Evolutionary conservation across 306 rosid species (phyloP).

Genomic region (Cucumis sativus): DNA sequence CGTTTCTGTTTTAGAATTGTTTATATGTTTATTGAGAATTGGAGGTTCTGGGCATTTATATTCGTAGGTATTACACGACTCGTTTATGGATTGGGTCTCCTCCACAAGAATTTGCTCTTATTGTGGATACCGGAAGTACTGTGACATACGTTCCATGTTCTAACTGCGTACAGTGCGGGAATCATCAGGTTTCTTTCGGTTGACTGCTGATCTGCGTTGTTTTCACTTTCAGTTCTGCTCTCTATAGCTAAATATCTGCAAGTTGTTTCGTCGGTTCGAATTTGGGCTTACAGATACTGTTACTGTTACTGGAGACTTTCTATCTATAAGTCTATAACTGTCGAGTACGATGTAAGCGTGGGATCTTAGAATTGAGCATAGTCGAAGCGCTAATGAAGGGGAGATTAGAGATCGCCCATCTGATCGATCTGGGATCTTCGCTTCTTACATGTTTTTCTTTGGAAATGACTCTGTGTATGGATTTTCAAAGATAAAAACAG

Average conservation of each 20-base stretch:
- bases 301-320: neutral
- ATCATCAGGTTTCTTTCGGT: constrained; percentile 30
- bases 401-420: neutral
- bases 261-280: neutral
- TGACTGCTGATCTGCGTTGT: neutral
- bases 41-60: neutral
- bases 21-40: neutral
- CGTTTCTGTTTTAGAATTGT: neutral
- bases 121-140: constrained; percentile 40
- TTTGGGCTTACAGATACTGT: neutral
- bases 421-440: neutral
- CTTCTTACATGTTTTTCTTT: neutral
- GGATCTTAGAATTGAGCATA: neutral
- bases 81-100: constrained; percentile 40
- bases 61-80: constrained; percentile 30
- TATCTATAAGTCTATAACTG: neutral
- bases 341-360: neutral
- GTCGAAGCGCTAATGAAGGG: neutral
- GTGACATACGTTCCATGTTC: constrained; percentile 47
- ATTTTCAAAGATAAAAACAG: neutral
- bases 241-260: neutral
- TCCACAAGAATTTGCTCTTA: constrained; percentile 36
- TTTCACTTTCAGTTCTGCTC: neutral
- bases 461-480: neutral
- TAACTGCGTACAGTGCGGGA: constrained; percentile 27